Evolutionary conservation across 2,329 filamentous ascomycete species (phyloP).

Genomic region (Didymella pinodella): DNA sequence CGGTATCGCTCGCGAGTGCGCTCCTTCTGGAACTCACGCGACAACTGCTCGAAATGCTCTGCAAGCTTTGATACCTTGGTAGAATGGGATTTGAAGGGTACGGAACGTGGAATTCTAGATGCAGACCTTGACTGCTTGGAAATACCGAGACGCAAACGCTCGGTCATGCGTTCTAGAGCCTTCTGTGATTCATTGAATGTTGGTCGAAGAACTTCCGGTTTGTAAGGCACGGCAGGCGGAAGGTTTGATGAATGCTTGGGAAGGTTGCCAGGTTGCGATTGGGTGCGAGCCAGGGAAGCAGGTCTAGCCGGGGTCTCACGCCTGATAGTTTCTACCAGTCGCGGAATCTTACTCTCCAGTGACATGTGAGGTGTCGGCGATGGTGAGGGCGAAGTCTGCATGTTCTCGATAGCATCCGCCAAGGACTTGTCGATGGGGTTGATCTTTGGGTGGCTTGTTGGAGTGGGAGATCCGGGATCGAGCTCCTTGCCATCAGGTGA

Average conservation of each 20-base stretch:
- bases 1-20: conserved; percentile 85
- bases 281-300: conserved; percentile 40
- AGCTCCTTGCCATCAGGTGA: conserved; percentile 28
- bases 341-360: conserved; percentile 50
- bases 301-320: conserved; percentile 43
- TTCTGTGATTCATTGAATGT: conserved; percentile 50
- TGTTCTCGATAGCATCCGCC: conserved; percentile 47
- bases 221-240: conserved; percentile 27
- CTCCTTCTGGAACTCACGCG: conserved; percentile 95
- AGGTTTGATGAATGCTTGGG: conserved; percentile 29
- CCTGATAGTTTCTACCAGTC: conserved; percentile 46
- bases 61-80: conserved; percentile 90
- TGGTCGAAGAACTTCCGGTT: conserved; percentile 35
- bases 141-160: conserved; percentile 71
- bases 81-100: conserved; percentile 72
- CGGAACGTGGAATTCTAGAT: conserved; percentile 84
- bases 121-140: conserved; percentile 66
- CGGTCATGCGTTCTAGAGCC: conserved; percentile 73
- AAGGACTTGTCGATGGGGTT: conserved; percentile 47
- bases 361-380: conserved; percentile 25
- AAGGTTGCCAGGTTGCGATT: conserved; percentile 48
- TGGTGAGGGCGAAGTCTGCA: conserved; percentile 42
- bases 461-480: conserved; percentile 42
- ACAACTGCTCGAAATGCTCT: conserved; percentile 95
- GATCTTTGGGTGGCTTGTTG: conserved; percentile 40